phyloP scores from a whole-genome alignment of 179 eudicot genomes.

The Beta corolliflora region DNA sequence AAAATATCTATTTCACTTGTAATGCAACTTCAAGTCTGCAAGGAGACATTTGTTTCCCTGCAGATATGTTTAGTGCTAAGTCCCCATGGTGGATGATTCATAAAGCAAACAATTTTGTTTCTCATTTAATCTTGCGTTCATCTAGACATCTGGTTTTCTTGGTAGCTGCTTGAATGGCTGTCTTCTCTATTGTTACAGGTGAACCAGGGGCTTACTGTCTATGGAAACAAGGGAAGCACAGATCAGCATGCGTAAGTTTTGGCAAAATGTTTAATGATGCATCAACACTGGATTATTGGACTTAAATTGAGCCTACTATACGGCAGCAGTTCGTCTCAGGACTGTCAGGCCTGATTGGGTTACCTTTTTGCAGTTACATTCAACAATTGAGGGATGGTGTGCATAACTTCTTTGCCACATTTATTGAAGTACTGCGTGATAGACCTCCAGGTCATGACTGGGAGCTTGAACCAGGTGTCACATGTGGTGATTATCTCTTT shows the following conservation, averaged over 20 bases:
- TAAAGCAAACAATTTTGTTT: not conserved
- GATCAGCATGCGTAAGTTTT: slow-evolving; percentile 96
- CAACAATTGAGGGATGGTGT: slow-evolving; percentile 99
- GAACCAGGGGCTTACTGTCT: slow-evolving; percentile 87
- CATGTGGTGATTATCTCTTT: slow-evolving; percentile 97
- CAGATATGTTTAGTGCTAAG: not conserved
- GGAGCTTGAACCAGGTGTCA: slow-evolving; percentile 99
- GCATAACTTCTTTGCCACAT: slow-evolving; percentile 93
- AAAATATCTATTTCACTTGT: not conserved
- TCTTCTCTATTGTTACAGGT: slow-evolving; percentile 49
- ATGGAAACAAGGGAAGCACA: slow-evolving; percentile 99
- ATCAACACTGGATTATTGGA: not conserved
- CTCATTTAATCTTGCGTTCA: not conserved
- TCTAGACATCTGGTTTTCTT: not conserved
- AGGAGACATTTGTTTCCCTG: not conserved
- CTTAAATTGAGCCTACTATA: not conserved
- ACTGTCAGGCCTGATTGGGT: slow-evolving; percentile 1
- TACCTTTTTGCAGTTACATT: slow-evolving; percentile 67
- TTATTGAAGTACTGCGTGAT: slow-evolving; percentile 94
- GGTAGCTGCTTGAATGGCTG: not conserved
- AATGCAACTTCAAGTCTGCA: not conserved
- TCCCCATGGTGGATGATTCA: not conserved
- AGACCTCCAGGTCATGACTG: slow-evolving; percentile 99
- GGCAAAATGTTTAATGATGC: slow-evolving; percentile 10
- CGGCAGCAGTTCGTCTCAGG: not conserved